These are phyloP conservation scores for Prunus mira DNA, from an alignment of 306 rosid species.

Conservation along the genomic window DNA sequence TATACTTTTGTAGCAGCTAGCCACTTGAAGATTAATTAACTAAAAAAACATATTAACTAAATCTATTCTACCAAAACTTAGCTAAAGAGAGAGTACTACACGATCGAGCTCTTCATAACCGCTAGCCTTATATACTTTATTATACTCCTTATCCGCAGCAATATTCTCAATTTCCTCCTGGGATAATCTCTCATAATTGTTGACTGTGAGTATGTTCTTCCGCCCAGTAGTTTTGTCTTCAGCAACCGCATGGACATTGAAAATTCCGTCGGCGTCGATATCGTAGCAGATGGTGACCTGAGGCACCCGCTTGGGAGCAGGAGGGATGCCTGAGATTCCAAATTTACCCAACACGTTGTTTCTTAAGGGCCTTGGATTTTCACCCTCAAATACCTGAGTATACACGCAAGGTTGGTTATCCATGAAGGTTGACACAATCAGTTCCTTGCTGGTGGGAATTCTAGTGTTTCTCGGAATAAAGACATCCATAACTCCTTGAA, in stretches of 20 bases:
- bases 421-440: constrained; percentile 16
- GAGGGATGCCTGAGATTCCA: constrained; percentile 34
- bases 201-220: constrained; percentile 37
- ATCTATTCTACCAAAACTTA: too few relatives aligned
- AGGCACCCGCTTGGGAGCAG: constrained; percentile 33
- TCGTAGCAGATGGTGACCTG: constrained; percentile 29
- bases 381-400: constrained; percentile 41
- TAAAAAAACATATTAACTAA: too few relatives aligned
- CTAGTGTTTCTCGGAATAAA: constrained; percentile 42
- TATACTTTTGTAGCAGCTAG: too few relatives aligned
- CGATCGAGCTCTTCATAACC: too few relatives aligned
- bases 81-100: too few relatives aligned
- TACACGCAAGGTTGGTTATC: constrained; percentile 26
- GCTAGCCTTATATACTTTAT: neutral
- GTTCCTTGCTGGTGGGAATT: constrained; percentile 34
- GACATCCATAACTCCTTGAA: constrained; percentile 25
- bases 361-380: constrained; percentile 20
- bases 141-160: constrained; percentile 35
- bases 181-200: constrained; percentile 30
- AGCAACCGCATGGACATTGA: constrained; percentile 27
- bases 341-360: constrained; percentile 35
- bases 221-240: constrained; percentile 40
- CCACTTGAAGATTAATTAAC: too few relatives aligned
- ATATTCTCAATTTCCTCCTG: constrained; percentile 35
- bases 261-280: constrained; percentile 37